Base-by-base conservation (phyloP, 305 asterid genomes). In the Ilex paraguariensis region DNA sequence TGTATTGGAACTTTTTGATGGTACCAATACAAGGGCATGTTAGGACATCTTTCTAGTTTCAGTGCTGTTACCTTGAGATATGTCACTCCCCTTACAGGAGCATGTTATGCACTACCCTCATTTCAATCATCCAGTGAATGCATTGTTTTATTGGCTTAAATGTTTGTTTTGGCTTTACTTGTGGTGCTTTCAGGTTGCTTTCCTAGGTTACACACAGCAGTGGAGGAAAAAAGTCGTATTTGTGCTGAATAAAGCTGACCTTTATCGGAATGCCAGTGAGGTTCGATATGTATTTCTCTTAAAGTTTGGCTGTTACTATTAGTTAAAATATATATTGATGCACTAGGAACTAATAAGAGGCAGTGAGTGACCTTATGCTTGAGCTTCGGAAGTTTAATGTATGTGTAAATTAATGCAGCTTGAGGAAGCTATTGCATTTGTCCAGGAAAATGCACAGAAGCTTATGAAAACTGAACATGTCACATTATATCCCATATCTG, bases 171-270 rank as follows among this genome's bases (percentile, higher is more conserved):
- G 13, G 39, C 51, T 60, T 51, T 31, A 56, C 54, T 57, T 54
- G 63, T 74, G 72, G 65, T 78, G 54, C 57, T 61, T 68, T 60
- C 56, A 90, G 97, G 97, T 90, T 70, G 61, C 76, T 73, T 90
- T 94, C 84, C 95, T 94, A 64, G 96, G 95, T 70, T 94, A 90
- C 66, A 90, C 82, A 69, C 99, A 94, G 75, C 92, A 90, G 65
- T 94, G 98, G 99, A 80, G 81, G 90, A 90, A 94, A 73, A 88
- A 85, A 71, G 71, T 88, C 56, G 90, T 94, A 62, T 88, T 94
- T 42, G 96, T 90, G 79, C 85, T 94, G 74, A 94, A 94, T 71
- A 94, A 94, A 74, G 71, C 95, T 64, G 99, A 94, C 77, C 77
- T 94, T 57, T 94, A 84, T 77, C 88, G 71, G 67, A 80, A 66